Evolutionary conservation across 2,329 filamentous ascomycete genomes (phyloP), one percentile per base, ranked within the genome.

Genomic region (Scopulariopsis brevicaulis): DNA sequence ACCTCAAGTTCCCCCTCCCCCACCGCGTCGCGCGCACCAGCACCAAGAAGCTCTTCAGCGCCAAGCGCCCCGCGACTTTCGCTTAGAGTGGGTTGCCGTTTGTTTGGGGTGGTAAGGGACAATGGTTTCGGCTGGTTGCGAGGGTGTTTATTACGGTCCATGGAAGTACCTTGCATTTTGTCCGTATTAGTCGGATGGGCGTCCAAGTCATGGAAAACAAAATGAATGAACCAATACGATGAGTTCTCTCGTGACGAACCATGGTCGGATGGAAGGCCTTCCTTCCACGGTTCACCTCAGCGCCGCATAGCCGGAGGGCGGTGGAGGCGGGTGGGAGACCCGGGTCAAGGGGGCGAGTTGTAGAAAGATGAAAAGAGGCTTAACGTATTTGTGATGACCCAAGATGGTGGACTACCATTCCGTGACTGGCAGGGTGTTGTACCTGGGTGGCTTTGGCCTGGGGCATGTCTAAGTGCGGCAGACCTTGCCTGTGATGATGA

Each of bases 1-100:
- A 85, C 78, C 89, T 99, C 77, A 90, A 88, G 79, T 99, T 99
- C 90, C 94, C 94, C 75, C 90, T 99, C 68, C 94, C 94, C 74
- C 94, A 99, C 85, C 94, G 95, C 72, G 79, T 92, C 73, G 82
- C 86, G 81, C 92, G 91, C 81, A 82, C 83, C 77, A 78, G 77
- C 75, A 85, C 81, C 82, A 89, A 87, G 83, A 96, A 96, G 85
- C 74, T 97, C 75, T 99, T 96, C 83, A 84, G 88, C 74, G 85
- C 90, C 73, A 90, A 85, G 80, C 87, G 94, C 79, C 94, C 94
- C 72, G 90, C 90, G 72, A 99, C 94, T 77, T 97, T 97, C 84
- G 94, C 91, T 84, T 97, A 91, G 83, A 74, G 76, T 76, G 74
- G 32, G 54, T 28, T 35, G 25, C 43, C 22, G 71, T 73, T 74